phyloP scores from a whole-genome alignment of 257 asterid genomes.

The Linaria vulgaris region DNA sequence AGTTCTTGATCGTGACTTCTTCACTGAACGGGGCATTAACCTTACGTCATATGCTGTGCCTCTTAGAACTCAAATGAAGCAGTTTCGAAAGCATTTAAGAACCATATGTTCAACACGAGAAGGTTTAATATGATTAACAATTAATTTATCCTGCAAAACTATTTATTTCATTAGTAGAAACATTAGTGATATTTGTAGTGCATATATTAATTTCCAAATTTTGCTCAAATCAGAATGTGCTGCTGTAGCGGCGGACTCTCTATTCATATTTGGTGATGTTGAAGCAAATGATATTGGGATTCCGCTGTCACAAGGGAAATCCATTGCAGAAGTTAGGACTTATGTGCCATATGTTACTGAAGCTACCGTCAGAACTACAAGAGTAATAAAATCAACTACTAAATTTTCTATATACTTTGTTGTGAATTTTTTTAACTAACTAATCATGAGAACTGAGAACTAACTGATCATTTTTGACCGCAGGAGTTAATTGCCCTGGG shows the following conservation, averaged over 20 bases:
- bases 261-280: slow-evolving; percentile 26
- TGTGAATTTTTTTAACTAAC: too few species aligned
- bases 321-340: slow-evolving; percentile 14
- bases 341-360: slow-evolving; percentile 17
- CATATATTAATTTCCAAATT: too few species aligned
- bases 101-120: slow-evolving; percentile 15
- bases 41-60: slow-evolving; percentile 21
- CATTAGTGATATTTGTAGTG: too few species aligned
- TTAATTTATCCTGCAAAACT: not conserved
- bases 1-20: slow-evolving; percentile 22
- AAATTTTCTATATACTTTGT: too few species aligned
- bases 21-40: slow-evolving; percentile 10
- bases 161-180: too few species aligned
- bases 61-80: slow-evolving; percentile 23
- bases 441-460: too few species aligned
- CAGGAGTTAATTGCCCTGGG: slow-evolving; percentile 27
- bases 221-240: not conserved
- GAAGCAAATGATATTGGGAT: slow-evolving; percentile 28
- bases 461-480: too few species aligned
- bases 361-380: slow-evolving; percentile 21
- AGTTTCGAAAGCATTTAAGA: slow-evolving; percentile 31
- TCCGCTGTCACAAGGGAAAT: slow-evolving; percentile 13
- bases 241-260: slow-evolving; percentile 6
- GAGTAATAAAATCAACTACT: not conserved
- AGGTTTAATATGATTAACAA: slow-evolving; percentile 13